Evolutionary conservation across 2,329 filamentous ascomycete species (phyloP), one percentile per base, ranked within the genome.

Genomic region (Sarocladiaceae sp.): DNA sequence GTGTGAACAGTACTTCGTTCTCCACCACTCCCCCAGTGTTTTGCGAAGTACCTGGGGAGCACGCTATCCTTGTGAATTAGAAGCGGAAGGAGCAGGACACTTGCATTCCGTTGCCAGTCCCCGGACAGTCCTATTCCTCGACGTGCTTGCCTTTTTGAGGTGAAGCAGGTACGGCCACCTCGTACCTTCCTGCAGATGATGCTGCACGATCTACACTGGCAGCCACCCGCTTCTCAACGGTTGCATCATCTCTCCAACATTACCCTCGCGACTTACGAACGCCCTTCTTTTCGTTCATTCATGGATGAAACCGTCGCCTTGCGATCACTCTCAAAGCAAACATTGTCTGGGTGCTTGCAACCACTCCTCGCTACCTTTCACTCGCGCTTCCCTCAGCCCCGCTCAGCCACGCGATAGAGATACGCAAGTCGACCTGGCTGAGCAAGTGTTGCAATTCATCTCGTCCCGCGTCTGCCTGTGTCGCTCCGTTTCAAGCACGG

Each of bases 391-490:
- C 13, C 44, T 22, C 25, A 33, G 44, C 44, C n/a, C 28, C 15
- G 20, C 44, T 48, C 44, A 20, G 26, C 44, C 28, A 33, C 44
- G 8, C 44, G 10, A 4, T 48, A 28, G 25, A 31, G 44, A 48
- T 33, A 48, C 44, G 44, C 44, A 48, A 48, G 26, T 33, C 28
- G 10, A 12, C n/a, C 15, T 31, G 44, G 44, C 44, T 48, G 44
- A 48, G 44, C 40, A 46, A 46, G 40, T 8, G 4, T 25, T 11
- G 8, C 37, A 42, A 22, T 46, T 48, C 44, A 48, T 48, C 26
- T 33, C 44, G 10, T 5, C 26, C 44, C 44, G 44, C 26, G 3
- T 33, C 44, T 18, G 10, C 12, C 44, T 48, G 26, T n/a, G 25
- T 4, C 17, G 10, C 7, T 33, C 26, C 3, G 18, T 29, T n/a